These are phyloP conservation scores for Candida smagusa DNA, from an alignment of 1,139 yeast species.

Conservation along the genomic window DNA sequence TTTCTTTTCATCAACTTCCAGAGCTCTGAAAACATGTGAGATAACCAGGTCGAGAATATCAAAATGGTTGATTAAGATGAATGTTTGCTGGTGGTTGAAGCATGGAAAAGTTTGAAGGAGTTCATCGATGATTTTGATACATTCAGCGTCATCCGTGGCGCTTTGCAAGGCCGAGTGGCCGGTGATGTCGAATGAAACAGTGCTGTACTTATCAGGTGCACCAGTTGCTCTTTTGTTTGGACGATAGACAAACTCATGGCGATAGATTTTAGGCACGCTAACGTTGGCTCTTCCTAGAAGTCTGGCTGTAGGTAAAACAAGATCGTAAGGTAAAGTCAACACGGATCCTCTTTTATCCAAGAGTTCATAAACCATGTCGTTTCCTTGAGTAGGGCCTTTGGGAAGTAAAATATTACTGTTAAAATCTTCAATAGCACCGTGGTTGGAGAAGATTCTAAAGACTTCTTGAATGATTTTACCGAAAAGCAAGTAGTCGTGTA, in stretches of 20 bases:
- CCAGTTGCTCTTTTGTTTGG: conserved; percentile 52
- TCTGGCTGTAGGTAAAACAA: conserved; percentile 86
- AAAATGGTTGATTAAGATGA: conserved; percentile 73
- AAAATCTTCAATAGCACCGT: conserved; percentile 82
- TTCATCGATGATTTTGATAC: conserved; percentile 78
- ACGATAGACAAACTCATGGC: conserved; percentile 81
- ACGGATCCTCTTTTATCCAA: conserved; percentile 85
- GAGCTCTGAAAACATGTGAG: conserved; percentile 67
- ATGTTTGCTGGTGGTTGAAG: conserved; percentile 48
- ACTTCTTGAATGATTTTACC: conserved; percentile 55
- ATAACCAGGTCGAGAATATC: conserved; percentile 69
- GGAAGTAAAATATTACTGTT: conserved; percentile 63
- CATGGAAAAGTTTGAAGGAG: conserved; percentile 63
- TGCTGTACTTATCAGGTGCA: conserved; percentile 76
- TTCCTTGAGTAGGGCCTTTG: conserved; percentile 66
- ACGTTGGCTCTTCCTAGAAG: conserved; percentile 62
- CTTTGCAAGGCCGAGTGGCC: conserved; percentile 44
- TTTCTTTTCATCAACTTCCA: conserved; percentile 62
- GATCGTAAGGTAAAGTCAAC: conserved; percentile 81
- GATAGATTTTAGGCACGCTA: conserved; percentile 58
- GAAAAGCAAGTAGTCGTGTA: conserved; percentile 41
- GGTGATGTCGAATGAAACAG: conserved; percentile 78
- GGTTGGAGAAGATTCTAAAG: conserved; percentile 59
- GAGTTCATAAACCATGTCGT: conserved; percentile 68
- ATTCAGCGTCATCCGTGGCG: conserved; percentile 76